Evolutionary conservation across 306 rosid genomes (phyloP).

Genomic region (Cicer yamashitae): DNA sequence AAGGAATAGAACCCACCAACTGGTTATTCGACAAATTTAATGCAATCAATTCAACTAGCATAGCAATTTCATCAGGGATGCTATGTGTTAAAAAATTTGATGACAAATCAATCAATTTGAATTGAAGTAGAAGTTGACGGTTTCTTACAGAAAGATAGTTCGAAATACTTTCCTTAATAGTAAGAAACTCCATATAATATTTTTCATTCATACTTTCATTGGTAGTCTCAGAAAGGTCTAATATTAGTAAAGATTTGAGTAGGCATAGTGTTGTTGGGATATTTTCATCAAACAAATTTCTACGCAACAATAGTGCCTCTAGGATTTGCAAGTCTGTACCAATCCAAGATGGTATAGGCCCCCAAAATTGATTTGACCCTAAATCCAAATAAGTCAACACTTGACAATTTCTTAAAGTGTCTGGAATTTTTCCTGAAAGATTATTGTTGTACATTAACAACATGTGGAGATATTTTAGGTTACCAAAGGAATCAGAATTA

Average conservation of each 20-base stretch:
- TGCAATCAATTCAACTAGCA: background rate
- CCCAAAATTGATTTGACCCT: conserved; percentile 14
- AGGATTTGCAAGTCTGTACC: background rate
- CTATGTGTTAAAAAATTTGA: conserved; percentile 38
- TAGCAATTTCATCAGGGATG: conserved; percentile 38
- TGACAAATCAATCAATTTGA: conserved; percentile 33
- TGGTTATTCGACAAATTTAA: conserved; percentile 42
- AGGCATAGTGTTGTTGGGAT: conserved; percentile 36
- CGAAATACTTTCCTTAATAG: background rate
- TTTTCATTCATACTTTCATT: background rate
- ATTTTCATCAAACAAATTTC: conserved; percentile 18
- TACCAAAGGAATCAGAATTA: conserved; percentile 42
- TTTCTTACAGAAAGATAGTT: background rate
- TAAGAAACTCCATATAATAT: background rate
- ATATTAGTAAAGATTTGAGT: background rate
- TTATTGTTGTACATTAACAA: conserved; percentile 15
- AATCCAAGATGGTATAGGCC: conserved; percentile 47
- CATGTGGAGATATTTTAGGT: background rate
- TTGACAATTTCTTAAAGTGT: background rate
- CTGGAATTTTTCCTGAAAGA: conserved; percentile 26
- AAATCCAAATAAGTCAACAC: background rate
- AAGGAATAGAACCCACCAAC: conserved; percentile 42
- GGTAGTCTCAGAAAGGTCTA: conserved; percentile 29
- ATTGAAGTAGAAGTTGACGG: background rate
- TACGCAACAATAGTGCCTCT: background rate